phyloP scores from a whole-genome alignment of 306 rosid genomes.

The Rosa multiflora region DNA sequence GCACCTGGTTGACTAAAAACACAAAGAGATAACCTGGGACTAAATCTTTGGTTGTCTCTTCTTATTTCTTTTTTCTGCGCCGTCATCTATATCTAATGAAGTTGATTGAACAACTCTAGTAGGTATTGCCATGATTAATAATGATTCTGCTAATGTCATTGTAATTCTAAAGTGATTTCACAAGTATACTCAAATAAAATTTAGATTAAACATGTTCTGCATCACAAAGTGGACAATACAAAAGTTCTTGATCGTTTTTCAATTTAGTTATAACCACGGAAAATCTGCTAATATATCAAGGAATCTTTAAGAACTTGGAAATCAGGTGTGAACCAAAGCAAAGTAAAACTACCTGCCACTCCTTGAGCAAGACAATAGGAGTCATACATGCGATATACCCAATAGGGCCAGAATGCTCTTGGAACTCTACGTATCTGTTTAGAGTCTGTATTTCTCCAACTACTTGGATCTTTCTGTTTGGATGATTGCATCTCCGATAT shows the following conservation, averaged over 20 bases:
- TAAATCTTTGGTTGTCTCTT: background rate
- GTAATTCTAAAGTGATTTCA: background rate
- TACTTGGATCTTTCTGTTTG: slow-evolving; percentile 36
- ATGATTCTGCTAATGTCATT: background rate
- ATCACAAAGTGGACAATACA: background rate
- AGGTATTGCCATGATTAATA: background rate
- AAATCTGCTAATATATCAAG: background rate
- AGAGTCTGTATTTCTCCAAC: slow-evolving; percentile 26
- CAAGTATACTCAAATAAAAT: background rate
- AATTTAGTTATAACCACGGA: background rate
- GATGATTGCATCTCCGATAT: slow-evolving; percentile 39
- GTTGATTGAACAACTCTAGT: background rate
- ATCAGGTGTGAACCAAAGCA: slow-evolving; percentile 20
- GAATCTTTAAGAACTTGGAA: background rate
- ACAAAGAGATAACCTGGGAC: background rate
- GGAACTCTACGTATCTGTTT: slow-evolving; percentile 51
- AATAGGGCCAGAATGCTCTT: slow-evolving; percentile 75
- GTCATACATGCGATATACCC: slow-evolving; percentile 90
- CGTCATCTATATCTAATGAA: background rate
- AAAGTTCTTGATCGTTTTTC: background rate
- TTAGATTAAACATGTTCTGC: background rate
- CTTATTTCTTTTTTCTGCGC: background rate
- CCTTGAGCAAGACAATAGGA: slow-evolving; percentile 84
- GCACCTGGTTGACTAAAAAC: background rate
- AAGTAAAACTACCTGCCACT: slow-evolving; percentile 66